Conservation (phyloP, 345 rosid species). For the Adansonia digitata region DNA sequence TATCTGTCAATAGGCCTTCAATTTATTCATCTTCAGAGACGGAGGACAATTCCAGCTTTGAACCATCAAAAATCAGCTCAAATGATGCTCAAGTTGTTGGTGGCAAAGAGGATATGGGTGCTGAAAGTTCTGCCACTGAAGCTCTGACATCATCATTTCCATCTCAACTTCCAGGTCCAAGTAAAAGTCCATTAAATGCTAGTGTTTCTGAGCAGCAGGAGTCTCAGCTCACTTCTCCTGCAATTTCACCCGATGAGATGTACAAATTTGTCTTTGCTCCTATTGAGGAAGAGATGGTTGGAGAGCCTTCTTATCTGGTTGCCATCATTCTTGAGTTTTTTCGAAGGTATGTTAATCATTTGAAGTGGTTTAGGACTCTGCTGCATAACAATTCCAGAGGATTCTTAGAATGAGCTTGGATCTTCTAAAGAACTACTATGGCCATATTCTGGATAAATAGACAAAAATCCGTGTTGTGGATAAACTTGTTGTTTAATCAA, state of each 20-base stretch:
- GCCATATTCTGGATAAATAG: not conserved
- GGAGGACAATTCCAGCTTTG: conserved; percentile 40
- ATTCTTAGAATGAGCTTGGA: conserved; percentile 3
- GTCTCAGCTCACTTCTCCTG: conserved; percentile 66
- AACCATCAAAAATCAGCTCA: conserved; percentile 33
- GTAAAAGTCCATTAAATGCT: conserved; percentile 42
- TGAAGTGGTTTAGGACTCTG: conserved; percentile 8
- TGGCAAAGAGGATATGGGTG: conserved; percentile 33
- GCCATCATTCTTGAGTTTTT: conserved; percentile 80
- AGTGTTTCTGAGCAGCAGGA: conserved; percentile 55
- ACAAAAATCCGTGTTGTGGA: not conserved
- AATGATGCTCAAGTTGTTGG: conserved; percentile 20
- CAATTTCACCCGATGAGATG: conserved; percentile 92
- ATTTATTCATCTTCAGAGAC: conserved; percentile 44
- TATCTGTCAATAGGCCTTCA: conserved; percentile 31
- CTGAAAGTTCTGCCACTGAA: conserved; percentile 32
- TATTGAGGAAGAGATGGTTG: conserved; percentile 80
- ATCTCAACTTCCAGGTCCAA: conserved; percentile 35
- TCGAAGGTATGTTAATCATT: conserved; percentile 53
- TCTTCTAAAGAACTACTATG: not conserved
- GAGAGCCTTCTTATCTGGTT: conserved; percentile 81
- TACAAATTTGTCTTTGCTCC: conserved; percentile 78
- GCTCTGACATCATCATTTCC: conserved; percentile 29
- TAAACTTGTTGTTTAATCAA: not conserved
- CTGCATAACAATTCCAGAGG: not conserved